phyloP scores from a whole-genome alignment of 208 protist species.

The Acanthamoeba culbertsoni region DNA sequence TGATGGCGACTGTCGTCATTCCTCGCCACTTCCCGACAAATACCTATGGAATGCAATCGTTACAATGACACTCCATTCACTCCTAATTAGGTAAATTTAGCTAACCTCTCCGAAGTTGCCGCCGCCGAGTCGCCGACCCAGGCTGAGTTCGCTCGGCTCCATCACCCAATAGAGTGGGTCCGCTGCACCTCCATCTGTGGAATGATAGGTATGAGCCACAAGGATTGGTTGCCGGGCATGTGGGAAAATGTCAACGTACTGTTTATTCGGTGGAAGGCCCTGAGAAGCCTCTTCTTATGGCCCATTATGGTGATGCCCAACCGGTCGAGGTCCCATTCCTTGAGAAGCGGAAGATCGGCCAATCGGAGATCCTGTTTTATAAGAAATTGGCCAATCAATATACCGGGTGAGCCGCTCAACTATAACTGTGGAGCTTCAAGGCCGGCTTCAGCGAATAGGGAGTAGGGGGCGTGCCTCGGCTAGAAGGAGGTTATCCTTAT shows the following conservation, averaged over 20 bases:
- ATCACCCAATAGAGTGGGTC: background rate
- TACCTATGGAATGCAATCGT: background rate
- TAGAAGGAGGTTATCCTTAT: background rate
- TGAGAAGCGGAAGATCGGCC: background rate
- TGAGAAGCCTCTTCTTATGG: background rate
- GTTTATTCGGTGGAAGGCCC: background rate
- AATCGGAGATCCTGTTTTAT: background rate
- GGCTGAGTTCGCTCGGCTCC: background rate
- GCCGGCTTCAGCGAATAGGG: no score
- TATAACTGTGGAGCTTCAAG: no score
- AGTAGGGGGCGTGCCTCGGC: background rate
- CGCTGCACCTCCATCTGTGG: background rate
- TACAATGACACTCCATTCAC: background rate
- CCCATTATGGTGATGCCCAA: slow-evolving; percentile 1
- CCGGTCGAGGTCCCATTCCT: slow-evolving; percentile 23
- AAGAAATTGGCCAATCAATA: background rate
- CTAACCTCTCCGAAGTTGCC: background rate
- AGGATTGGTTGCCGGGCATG: background rate
- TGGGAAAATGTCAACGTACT: background rate
- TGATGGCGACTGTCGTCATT: background rate
- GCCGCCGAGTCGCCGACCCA: background rate
- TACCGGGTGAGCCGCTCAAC: background rate
- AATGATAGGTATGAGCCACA: background rate
- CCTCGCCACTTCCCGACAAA: slow-evolving; percentile 1
- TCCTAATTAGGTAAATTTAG: background rate